Conservation (phyloP, 768 basidiomycete species). For the Boletellus ananas region DNA sequence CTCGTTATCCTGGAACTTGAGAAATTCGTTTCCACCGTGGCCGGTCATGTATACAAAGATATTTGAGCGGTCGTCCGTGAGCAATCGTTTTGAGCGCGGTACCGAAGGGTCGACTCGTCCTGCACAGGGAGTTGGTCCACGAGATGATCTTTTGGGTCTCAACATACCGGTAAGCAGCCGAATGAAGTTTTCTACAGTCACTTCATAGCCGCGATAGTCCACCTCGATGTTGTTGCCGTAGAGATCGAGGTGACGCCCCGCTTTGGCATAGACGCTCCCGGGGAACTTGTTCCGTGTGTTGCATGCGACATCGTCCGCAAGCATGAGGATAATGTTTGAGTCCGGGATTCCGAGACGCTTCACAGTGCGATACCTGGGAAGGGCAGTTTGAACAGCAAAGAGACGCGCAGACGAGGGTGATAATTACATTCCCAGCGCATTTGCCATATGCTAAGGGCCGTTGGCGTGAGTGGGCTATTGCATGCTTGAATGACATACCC, state of each 20-base stretch:
- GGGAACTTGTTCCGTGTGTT: constrained; percentile 90
- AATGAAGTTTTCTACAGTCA: constrained; percentile 95
- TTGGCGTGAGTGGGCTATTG: neutral
- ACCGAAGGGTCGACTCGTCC: constrained; percentile 82
- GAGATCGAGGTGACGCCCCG: constrained; percentile 75
- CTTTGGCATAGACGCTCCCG: constrained; percentile 88
- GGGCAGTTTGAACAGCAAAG: constrained; percentile 2
- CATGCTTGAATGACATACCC: constrained; percentile 49
- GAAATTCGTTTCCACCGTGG: constrained; percentile 96
- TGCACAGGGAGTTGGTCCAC: constrained; percentile 27
- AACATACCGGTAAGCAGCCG: constrained; percentile 82
- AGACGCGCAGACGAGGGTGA: neutral
- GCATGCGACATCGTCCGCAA: constrained; percentile 95
- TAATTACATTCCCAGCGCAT: constrained; percentile 91
- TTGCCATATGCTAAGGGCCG: constrained; percentile 87
- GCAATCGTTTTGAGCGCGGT: constrained; percentile 87
- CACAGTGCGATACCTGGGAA: constrained; percentile 88
- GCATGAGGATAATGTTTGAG: constrained; percentile 98
- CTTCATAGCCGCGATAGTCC: constrained; percentile 97
- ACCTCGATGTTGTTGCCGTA: constrained; percentile 98
- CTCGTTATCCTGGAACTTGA: constrained; percentile 99
- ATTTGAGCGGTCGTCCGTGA: constrained; percentile 88
- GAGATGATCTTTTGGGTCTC: neutral
- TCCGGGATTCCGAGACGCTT: constrained; percentile 98
- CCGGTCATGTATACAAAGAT: constrained; percentile 98